phyloP scores from a whole-genome alignment of 805 yeast species.

The Priceomyces fermenticarens region DNA sequence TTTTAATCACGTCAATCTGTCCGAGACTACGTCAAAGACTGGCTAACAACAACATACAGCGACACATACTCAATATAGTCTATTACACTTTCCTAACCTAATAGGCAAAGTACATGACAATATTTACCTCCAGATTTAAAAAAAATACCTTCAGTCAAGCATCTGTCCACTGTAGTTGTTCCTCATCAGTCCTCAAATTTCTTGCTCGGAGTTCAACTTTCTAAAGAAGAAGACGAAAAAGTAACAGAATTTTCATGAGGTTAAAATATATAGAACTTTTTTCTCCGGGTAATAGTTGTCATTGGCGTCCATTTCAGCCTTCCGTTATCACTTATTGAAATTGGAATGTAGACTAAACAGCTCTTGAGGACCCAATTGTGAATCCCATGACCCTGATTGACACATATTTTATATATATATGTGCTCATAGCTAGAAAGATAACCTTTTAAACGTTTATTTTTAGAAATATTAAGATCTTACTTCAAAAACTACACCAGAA shows the following conservation, averaged over 20 bases:
- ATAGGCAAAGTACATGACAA: slow-evolving; percentile 31
- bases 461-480: neutral
- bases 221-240: slow-evolving; percentile 15
- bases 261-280: slow-evolving; percentile 3
- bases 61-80: slow-evolving; percentile 9
- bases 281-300: neutral
- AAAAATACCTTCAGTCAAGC: slow-evolving; percentile 5
- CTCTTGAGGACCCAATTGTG: neutral
- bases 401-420: neutral
- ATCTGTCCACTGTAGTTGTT: slow-evolving; percentile 5
- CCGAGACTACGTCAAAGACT: slow-evolving; percentile 31
- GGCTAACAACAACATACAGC: slow-evolving; percentile 16
- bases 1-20: slow-evolving; percentile 39
- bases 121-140: slow-evolving; percentile 17
- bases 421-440: neutral
- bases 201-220: slow-evolving; percentile 38
- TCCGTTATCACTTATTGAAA: too few relatives aligned
- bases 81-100: slow-evolving; percentile 33
- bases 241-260: slow-evolving; percentile 2
- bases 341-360: too few relatives aligned
- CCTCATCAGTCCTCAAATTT: slow-evolving; percentile 28
- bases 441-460: neutral
- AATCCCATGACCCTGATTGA: neutral
- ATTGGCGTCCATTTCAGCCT: too few relatives aligned
- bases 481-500: neutral